These are phyloP conservation scores for Chlamydomonas reinhardtii DNA, from an alignment of 163 green algal genomes.

Conservation along the genomic window DNA sequence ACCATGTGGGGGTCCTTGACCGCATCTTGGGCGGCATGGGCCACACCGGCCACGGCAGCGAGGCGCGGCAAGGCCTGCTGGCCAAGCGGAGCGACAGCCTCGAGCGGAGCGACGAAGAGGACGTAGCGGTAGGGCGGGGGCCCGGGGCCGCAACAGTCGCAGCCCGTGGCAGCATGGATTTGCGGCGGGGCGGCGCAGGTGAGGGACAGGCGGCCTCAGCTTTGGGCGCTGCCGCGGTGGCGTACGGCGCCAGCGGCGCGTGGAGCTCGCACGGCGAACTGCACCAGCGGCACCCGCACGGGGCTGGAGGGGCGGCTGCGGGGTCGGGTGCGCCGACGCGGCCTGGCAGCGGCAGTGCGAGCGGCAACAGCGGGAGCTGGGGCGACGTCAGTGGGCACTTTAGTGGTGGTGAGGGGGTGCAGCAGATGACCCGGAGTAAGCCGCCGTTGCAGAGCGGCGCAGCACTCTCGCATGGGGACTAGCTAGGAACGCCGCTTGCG, in stretches of 20 bases:
- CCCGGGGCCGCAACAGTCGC: background rate
- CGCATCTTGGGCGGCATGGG: background rate
- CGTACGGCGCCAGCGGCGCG: background rate
- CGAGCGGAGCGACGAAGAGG: background rate
- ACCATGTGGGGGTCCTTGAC: background rate
- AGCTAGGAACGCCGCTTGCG: no score
- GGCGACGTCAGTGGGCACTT: no score
- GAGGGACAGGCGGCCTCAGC: background rate
- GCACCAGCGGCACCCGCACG: background rate
- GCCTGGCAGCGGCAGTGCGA: no score
- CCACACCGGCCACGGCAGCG: background rate
- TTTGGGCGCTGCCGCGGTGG: background rate
- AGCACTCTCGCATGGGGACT: no score
- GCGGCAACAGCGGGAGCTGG: no score
- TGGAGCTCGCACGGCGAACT: background rate
- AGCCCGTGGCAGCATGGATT: background rate
- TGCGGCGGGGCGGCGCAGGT: background rate
- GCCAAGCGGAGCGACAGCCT: no score
- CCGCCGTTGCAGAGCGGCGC: no score
- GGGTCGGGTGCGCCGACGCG: background rate
- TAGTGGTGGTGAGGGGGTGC: no score
- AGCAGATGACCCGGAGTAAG: no score
- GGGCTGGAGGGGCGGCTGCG: no score
- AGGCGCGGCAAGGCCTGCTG: conserved; percentile 22
- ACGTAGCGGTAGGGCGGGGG: background rate